A percentile compares a stretch with the other conserved stretches of the same genome.
These are phyloP conservation scores for Climacium dendroides DNA, from an alignment of 225 moss, liverwort and hornwort species.

Conservation along the genomic window DNA sequence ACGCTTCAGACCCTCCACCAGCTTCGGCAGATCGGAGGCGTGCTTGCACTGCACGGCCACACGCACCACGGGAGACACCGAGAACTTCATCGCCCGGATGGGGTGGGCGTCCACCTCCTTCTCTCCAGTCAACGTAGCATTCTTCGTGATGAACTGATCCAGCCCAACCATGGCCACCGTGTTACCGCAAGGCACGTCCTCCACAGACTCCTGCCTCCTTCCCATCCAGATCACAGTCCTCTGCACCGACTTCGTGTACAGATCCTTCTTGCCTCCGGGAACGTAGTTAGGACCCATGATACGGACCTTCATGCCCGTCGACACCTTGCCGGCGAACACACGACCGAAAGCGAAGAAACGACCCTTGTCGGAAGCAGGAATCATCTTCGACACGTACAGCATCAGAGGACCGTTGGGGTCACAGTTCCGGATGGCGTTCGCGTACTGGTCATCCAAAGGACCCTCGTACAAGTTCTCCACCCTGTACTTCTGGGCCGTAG, in stretches of 20 bases:
- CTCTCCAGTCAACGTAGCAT: conserved; percentile 42
- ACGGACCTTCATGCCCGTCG: conserved; percentile 47
- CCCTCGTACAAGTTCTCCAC: conserved; percentile 63
- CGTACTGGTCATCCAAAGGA: conserved; percentile 47
- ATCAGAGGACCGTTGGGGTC: conserved; percentile 47
- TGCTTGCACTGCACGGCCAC: conserved; percentile 57
- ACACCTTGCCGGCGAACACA: conserved; percentile 42
- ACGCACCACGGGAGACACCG: conserved; percentile 46
- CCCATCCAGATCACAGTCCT: conserved; percentile 57
- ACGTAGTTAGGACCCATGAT: conserved; percentile 53
- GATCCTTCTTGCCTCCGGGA: conserved; percentile 41
- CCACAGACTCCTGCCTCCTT: conserved; percentile 37
- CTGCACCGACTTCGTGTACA: conserved; percentile 50
- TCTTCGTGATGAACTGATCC: conserved; percentile 58
- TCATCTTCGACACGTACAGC: conserved; percentile 64
- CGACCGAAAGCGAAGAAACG: conserved; percentile 59
- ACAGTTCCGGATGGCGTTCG: conserved; percentile 47
- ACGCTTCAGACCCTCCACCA: conserved; percentile 54
- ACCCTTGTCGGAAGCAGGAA: conserved; percentile 50
- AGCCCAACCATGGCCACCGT: conserved; percentile 52
- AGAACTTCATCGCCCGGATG: conserved; percentile 50
- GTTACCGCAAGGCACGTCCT: conserved; percentile 51
- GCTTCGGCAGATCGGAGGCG: conserved; percentile 41
- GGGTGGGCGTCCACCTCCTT: conserved; percentile 53
- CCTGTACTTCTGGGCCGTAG: conserved; percentile 40